phyloP scores from a whole-genome alignment of 768 basidiomycete genomes.

The Calocybe gangraenosa region DNA sequence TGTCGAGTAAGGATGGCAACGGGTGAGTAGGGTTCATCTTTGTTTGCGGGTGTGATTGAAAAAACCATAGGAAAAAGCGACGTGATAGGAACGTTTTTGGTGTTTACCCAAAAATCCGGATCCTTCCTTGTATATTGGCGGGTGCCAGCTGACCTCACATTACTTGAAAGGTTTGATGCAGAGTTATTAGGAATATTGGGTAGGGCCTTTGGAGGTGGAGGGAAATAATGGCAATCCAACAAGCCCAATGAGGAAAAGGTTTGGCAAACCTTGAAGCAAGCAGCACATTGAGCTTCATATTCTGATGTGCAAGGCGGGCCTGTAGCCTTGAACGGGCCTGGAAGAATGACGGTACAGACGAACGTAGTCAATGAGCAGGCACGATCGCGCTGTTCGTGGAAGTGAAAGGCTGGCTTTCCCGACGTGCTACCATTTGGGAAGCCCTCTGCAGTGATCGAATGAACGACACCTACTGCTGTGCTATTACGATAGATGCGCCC shows the following conservation, averaged over 20 bases:
- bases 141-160: conserved; percentile 35
- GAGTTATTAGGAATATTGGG: conserved; percentile 13
- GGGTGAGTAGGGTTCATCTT: conserved; percentile 43
- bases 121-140: conserved; percentile 52
- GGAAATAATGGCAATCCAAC: conserved; percentile 50
- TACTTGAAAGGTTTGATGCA: conserved; percentile 10
- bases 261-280: conserved; percentile 54
- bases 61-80: conserved; percentile 53
- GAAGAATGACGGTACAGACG: conserved; percentile 47
- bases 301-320: conserved; percentile 43
- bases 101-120: conserved; percentile 66
- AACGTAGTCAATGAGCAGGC: conserved; percentile 25
- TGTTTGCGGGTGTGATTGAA: conserved; percentile 32
- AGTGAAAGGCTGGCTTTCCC: conserved; percentile 34
- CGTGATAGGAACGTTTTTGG: conserved; percentile 20
- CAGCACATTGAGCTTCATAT: conserved; percentile 52
- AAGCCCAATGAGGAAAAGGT: conserved; percentile 44
- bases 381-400: conserved; percentile 28
- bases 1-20: conserved; percentile 63
- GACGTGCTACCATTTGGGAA: conserved; percentile 11
- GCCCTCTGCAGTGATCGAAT: conserved; percentile 40
- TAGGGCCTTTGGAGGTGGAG: conserved; percentile 22
- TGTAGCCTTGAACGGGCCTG: conserved; percentile 34
- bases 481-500: conserved; percentile 55
- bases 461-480: conserved; percentile 47